Evolutionary conservation across 768 basidiomycete genomes (phyloP), one percentile per base, ranked within the genome.

Genomic region (Tubosaeta sp.): DNA sequence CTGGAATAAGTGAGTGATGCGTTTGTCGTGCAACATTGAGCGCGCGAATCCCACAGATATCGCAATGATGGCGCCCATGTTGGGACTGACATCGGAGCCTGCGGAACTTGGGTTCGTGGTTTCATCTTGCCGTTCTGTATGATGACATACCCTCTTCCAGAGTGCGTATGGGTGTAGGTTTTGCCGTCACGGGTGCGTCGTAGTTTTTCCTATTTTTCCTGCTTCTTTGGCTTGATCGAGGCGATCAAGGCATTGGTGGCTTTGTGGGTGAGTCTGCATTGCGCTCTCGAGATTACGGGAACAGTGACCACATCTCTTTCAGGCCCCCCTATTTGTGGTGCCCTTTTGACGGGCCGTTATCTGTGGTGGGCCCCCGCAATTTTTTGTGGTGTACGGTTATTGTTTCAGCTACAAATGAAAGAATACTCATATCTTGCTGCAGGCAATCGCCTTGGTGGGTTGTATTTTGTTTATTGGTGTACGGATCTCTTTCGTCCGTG

Each of bases 321-420:
- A 76, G 81, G 81, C 4, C 73, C 79, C 0, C 82, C 83, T 1
- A 77, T 84, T 30, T 75, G 74, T 31, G 83, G 83, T 2, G 77
- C 80, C 3, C 68, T 84, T 18, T 67, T 84, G 4, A 74, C 79
- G 0, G 44, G 62, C 10, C 63, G 68, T 3, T 81, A 76, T 57
- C 62, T 74, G 4, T 84, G 83, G 83, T 82, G 78, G 77, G 70
- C 74, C 13, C 79, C 82, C 3, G 75, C 75, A 2, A 34, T 81
- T 10, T 84, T 82, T 57, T 69, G 76, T 24, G 80, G 76, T 40
- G 68, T 73, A 56, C 19, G 61, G 56, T 38, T 11, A 2, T 35
- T 34, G 30, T 12, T 9, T 16, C 19, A 31, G 10, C 35, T 34
- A 10, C 16, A 10, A 16, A 4, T 16, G 13, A 24, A 11, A 3